These are phyloP conservation scores for Rosa persica DNA, from an alignment of 306 rosid species.

Conservation along the genomic window DNA sequence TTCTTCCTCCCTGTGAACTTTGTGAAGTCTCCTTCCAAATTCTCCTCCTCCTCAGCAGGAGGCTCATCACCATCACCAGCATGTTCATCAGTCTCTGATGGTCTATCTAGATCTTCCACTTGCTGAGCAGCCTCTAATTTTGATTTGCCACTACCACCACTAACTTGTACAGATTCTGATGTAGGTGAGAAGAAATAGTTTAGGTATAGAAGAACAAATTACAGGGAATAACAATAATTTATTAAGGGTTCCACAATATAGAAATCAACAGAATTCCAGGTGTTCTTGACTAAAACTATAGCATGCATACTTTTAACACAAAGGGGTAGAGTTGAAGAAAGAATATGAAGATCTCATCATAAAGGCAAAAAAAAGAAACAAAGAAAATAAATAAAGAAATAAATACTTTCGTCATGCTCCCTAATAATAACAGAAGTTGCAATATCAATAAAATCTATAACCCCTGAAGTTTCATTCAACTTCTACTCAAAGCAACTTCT, in stretches of 20 bases:
- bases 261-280: not conserved
- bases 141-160: constrained; percentile 37
- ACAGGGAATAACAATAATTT: not conserved
- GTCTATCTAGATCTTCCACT: constrained; percentile 41
- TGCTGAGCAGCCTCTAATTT: constrained; percentile 34
- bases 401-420: not conserved
- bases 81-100: constrained; percentile 19
- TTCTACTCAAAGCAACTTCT: not conserved
- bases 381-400: not conserved
- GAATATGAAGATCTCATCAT: not conserved
- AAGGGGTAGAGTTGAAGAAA: not conserved
- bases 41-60: constrained; percentile 17
- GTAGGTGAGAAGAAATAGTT: constrained; percentile 17
- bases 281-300: not conserved
- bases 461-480: not conserved
- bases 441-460: constrained; percentile 6
- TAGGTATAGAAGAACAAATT: not conserved
- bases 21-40: constrained; percentile 26
- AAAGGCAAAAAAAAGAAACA: not conserved
- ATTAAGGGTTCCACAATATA: not conserved
- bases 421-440: not conserved
- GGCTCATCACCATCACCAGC: constrained; percentile 23
- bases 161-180: constrained; percentile 48
- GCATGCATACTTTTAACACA: not conserved
- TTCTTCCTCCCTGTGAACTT: constrained; percentile 65